These are phyloP conservation scores for Pelomyxa schiedti DNA, from an alignment of 78 protist genomes.

Conservation along the genomic window DNA sequence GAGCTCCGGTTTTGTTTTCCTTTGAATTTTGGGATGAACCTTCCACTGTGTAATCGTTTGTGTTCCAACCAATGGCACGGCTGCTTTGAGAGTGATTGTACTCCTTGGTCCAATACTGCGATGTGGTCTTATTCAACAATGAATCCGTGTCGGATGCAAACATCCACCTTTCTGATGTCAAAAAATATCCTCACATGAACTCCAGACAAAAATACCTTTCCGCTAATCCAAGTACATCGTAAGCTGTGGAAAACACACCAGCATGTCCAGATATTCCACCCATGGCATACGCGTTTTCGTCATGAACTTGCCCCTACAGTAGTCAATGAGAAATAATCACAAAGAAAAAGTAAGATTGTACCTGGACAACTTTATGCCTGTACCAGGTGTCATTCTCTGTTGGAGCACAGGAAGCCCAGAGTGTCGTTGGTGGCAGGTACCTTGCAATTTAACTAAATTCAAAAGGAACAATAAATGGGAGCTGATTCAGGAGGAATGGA, in stretches of 20 bases:
- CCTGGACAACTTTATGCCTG: not conserved
- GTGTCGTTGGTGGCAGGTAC: slow-evolving; percentile 5
- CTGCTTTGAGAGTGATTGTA: slow-evolving; percentile 5
- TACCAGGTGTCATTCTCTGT: slow-evolving; percentile 14
- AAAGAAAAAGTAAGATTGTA: not conserved
- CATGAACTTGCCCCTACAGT: slow-evolving; percentile 27
- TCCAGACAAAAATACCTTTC: too few relatives aligned
- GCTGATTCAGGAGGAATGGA: too few relatives aligned
- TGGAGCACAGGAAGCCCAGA: not conserved
- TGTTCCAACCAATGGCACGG: slow-evolving; percentile 56
- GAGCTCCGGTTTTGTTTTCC: too few relatives aligned
- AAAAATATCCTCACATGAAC: too few relatives aligned
- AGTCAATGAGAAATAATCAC: not conserved
- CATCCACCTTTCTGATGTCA: too few relatives aligned
- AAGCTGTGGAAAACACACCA: slow-evolving; percentile 21
- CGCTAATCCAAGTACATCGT: too few relatives aligned
- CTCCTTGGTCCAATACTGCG: not conserved
- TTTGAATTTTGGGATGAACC: too few relatives aligned
- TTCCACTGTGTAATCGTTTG: slow-evolving; percentile 4
- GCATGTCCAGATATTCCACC: slow-evolving; percentile 57
- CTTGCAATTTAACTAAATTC: too few relatives aligned
- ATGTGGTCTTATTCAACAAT: slow-evolving; percentile 18
- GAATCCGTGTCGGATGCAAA: not conserved
- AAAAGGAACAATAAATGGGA: too few relatives aligned
- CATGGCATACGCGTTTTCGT: slow-evolving; percentile 33